phyloP scores from a whole-genome alignment of 2,329 filamentous ascomycete species.

The Cladosporium sp. region DNA sequence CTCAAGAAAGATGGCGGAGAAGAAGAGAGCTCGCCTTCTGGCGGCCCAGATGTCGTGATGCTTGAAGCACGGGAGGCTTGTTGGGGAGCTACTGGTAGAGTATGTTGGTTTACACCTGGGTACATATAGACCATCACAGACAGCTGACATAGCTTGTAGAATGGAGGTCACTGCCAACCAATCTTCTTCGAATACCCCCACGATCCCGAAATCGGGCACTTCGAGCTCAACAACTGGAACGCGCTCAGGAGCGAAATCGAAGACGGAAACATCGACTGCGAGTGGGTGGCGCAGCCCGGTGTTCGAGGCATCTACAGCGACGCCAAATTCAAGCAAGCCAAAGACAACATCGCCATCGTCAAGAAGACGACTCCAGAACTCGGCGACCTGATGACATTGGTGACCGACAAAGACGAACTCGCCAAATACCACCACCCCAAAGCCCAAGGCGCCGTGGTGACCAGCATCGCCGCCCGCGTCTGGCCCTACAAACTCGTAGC shows the following conservation, averaged over 20 bases:
- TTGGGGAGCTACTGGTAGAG: conserved; percentile 79
- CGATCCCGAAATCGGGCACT: conserved; percentile 58
- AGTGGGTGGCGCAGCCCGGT: conserved; percentile 64
- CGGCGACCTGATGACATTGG: conserved; percentile 43
- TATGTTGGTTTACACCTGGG: conserved; percentile 47
- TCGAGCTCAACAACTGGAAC: conserved; percentile 70
- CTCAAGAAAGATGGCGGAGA: conserved; percentile 13
- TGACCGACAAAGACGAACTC: conserved; percentile 48
- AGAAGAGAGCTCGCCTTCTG: background rate
- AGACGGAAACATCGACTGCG: conserved; percentile 63
- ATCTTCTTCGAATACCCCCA: conserved; percentile 62
- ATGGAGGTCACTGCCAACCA: conserved; percentile 70
- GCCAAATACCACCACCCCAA: conserved; percentile 52
- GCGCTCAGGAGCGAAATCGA: conserved; percentile 60
- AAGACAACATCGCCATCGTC: conserved; percentile 54
- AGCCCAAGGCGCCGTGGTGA: conserved; percentile 65
- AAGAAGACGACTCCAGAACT: conserved; percentile 57
- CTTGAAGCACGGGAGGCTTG: conserved; percentile 78
- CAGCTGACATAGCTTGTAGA: conserved; percentile 27
- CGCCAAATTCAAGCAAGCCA: conserved; percentile 55
- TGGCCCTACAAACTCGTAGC: conserved; percentile 86
- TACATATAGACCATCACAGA: background rate
- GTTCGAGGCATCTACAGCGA: conserved; percentile 64
- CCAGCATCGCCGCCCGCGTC: conserved; percentile 64
- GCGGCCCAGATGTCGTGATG: conserved; percentile 61